Evolutionary conservation across 2,329 filamentous ascomycete genomes (phyloP), one percentile per base, ranked within the genome.

Genomic region (Blastomyces emzantsi): DNA sequence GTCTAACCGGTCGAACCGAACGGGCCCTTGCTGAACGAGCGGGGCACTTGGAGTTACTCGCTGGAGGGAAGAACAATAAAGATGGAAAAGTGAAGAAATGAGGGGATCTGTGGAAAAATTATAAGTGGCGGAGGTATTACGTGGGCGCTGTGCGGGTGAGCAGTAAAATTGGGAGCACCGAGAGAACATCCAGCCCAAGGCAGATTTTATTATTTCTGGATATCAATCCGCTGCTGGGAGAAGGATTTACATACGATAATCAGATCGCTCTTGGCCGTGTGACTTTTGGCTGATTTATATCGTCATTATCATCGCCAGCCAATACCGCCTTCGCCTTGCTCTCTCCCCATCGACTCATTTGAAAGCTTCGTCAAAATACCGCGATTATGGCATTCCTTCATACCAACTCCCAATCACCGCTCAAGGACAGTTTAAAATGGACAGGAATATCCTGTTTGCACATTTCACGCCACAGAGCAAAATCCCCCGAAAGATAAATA

Each of bases 11-110:
- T 0, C 80, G 85, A 76, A 90, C 87, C n/a, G 88, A 90, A 71
- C 82, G 83, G 65, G 82, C 81, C 66, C 79, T 90, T 11, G 87
- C 87, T 15, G 79, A 85, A 66, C 84, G 84, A 70, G 87, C 87
- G 5, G 88, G 87, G 17, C 87, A 90, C 80, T 70, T 90, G 70
- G 87, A 90, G 74, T 71, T 90, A 70, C 73, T 90, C 70, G 80
- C 80, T 64, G 86, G 86, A 2, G 87, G 86, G 15, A 89, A 88
- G 81, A 87, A 83, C 75, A 79, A 75, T 69, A 77, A 78, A 69
- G 70, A 67, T 65, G 43, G 54, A 19, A 57, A 51, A 39, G 30
- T 17, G 41, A 57, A 62, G 54, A 62, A 57, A 61, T 47, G 30
- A 61, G 45, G 49, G 22, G 19, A 54, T 30, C 11, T 41, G 28